These are phyloP conservation scores for Corynascus novoguineensis DNA, from an alignment of 495 filamentous ascomycete genomes.

Conservation along the genomic window DNA sequence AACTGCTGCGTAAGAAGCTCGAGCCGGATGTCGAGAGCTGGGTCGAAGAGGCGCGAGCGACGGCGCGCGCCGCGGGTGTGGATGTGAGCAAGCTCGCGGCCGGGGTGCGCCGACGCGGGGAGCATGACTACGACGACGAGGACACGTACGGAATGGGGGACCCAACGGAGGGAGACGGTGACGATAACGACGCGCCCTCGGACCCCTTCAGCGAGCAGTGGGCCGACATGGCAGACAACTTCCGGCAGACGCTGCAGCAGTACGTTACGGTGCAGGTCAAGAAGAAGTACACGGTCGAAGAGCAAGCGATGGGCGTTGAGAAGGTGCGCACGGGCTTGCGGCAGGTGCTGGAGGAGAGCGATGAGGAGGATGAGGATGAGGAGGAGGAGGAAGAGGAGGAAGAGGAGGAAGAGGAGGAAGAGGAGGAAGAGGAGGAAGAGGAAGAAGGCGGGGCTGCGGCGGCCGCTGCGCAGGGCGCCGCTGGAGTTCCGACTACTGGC, in stretches of 20 bases:
- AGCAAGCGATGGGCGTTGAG: conserved; percentile 59
- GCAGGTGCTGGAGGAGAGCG: conserved; percentile 51
- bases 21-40: conserved; percentile 68
- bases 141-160: conserved; percentile 23
- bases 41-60: conserved; percentile 56
- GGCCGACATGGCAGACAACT: conserved; percentile 38
- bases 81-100: conserved; percentile 20
- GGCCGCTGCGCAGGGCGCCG: conserved; percentile 22
- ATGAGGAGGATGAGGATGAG: conserved; percentile 49
- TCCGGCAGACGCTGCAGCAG: conserved; percentile 30
- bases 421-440: conserved; percentile 41
- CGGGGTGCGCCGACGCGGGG: conserved; percentile 8
- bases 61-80: conserved; percentile 23
- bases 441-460: conserved; percentile 42
- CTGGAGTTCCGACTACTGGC: conserved; percentile 29
- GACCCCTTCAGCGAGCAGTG: conserved; percentile 39
- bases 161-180: conserved; percentile 13
- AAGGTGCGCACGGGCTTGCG: conserved; percentile 66
- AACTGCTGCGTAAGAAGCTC: conserved; percentile 73
- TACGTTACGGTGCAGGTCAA: conserved; percentile 47
- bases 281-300: conserved; percentile 59
- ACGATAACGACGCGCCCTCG: conserved; percentile 31
- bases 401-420: conserved; percentile 44
- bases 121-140: conserved; percentile 27
- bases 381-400: conserved; percentile 54